Conservation (phyloP, 495 filamentous ascomycete species). For the Astrocystis sublimbata region DNA sequence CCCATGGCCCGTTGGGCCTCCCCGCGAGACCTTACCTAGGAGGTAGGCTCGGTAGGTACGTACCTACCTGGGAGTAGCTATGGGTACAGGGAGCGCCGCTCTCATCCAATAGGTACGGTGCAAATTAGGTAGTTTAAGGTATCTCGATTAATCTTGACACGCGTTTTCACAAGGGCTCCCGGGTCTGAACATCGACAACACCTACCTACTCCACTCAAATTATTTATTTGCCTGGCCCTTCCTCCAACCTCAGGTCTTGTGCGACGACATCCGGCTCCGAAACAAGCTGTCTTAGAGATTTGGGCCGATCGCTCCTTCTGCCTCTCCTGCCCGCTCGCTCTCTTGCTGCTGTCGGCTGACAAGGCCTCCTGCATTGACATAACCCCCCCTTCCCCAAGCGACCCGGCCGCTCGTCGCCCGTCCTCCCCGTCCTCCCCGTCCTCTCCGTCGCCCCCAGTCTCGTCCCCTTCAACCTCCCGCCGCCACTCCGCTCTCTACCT, state of each 20-base stretch:
- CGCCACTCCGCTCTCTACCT: neutral
- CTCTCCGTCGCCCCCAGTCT: neutral
- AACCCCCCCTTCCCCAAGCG: too few relatives aligned
- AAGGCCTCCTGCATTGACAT: constrained; percentile 2
- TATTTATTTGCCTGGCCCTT: neutral
- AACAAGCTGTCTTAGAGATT: constrained; percentile 8
- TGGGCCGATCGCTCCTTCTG: constrained; percentile 5
- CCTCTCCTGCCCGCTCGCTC: neutral
- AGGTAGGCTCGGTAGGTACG: too few relatives aligned
- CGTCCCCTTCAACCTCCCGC: neutral
- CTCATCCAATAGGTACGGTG: too few relatives aligned
- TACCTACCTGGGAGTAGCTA: too few relatives aligned
- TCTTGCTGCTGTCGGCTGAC: constrained; percentile 8
- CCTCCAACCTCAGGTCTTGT: constrained; percentile 14
- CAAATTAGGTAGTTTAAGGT: constrained; percentile 16
- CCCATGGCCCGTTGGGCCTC: too few relatives aligned
- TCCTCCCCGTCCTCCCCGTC: neutral
- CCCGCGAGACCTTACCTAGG: too few relatives aligned
- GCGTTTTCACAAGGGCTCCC: neutral
- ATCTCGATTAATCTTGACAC: constrained; percentile 16
- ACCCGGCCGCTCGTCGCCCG: neutral
- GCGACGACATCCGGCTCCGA: constrained; percentile 8
- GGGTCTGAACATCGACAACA: neutral
- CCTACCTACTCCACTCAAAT: constrained; percentile 6
- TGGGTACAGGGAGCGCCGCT: too few relatives aligned